Evolutionary conservation across 176 grass and related monocot species (phyloP), one percentile per base, ranked within the genome.

Genomic region (Juncus effusus): DNA sequence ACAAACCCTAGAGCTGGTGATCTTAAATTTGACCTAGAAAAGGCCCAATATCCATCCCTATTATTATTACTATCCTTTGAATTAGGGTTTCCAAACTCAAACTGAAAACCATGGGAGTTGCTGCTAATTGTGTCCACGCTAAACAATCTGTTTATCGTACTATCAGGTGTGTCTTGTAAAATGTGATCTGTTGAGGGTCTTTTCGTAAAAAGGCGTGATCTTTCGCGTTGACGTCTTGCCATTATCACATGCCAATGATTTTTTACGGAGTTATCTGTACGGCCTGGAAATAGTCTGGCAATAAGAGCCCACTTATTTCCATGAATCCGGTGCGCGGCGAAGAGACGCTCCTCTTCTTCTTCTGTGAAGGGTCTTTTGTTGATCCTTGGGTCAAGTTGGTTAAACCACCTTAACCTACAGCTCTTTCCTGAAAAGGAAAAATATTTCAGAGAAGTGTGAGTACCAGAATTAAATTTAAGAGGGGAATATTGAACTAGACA

Each of bases 321-420:
- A 13, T 85, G 78, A 69, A 67, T 16, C 4, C 61, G 64, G 39
- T 90, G 86, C 1, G 82, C 86, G 38, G 41, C 54, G 50, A 90
- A 63, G 49, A 90, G 86, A 52, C 75, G 74, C 70, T 79, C 86
- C 65, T 90, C 86, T 49, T 90, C 86, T 60, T 76, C 71, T 64
- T 72, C 75, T 2, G 75, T 82, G 81, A 90, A 90, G 8, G 86
- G 82, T 69, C 70, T 74, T 73, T 81, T 81, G 86, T 85, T 82
- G 69, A 90, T 90, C 71, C 82, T 70, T 16, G 82, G 82, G 66
- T 90, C 86, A 38, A 90, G 78, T 67, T 90, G 86, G 86, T 90
- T 85, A 70, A 85, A 85, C 86, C 86, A 90, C 62, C 86, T 80
- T 50, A 90, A 80, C 56, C 82, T 84, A 55, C 82, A 90, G 61